Conservation (phyloP, 495 filamentous ascomycete species). For the Talaromyces trachyspermus region DNA sequence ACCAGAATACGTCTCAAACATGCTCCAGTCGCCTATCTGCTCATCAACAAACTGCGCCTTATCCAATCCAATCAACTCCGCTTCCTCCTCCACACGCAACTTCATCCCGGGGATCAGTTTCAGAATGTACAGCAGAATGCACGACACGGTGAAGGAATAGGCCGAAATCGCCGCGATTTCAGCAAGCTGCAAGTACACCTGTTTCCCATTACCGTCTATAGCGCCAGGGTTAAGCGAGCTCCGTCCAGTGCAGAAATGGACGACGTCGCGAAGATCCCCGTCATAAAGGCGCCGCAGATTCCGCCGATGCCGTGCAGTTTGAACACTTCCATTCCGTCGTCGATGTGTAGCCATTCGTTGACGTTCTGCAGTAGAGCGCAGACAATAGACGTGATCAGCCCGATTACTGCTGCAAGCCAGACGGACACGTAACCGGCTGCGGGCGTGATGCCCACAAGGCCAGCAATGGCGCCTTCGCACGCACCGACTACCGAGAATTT, state of each 20-base stretch:
- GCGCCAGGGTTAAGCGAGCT: constrained; percentile 39
- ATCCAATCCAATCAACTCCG: constrained; percentile 51
- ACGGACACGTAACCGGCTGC: constrained; percentile 52
- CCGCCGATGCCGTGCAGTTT: constrained; percentile 57
- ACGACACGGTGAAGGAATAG: constrained; percentile 50
- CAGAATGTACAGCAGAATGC: constrained; percentile 45
- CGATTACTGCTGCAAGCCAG: constrained; percentile 51
- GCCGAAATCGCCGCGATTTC: constrained; percentile 50
- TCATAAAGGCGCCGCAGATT: constrained; percentile 54
- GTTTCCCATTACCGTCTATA: constrained; percentile 50
- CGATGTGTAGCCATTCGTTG: constrained; percentile 51
- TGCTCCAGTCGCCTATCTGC: constrained; percentile 44
- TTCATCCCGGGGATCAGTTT: constrained; percentile 54
- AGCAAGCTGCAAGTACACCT: constrained; percentile 52
- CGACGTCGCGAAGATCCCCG: constrained; percentile 50
- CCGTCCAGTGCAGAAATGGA: constrained; percentile 43
- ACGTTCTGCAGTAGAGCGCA: constrained; percentile 45
- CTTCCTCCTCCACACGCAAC: constrained; percentile 48
- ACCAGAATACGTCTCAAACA: constrained; percentile 17
- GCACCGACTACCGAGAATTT: constrained; percentile 54
- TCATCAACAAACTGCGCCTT: constrained; percentile 52
- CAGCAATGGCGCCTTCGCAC: constrained; percentile 56
- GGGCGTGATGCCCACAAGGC: constrained; percentile 58
- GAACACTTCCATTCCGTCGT: constrained; percentile 58
- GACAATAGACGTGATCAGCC: constrained; percentile 48